phyloP scores from a whole-genome alignment of 2,329 filamentous ascomycete species.

The Fusarium udum region DNA sequence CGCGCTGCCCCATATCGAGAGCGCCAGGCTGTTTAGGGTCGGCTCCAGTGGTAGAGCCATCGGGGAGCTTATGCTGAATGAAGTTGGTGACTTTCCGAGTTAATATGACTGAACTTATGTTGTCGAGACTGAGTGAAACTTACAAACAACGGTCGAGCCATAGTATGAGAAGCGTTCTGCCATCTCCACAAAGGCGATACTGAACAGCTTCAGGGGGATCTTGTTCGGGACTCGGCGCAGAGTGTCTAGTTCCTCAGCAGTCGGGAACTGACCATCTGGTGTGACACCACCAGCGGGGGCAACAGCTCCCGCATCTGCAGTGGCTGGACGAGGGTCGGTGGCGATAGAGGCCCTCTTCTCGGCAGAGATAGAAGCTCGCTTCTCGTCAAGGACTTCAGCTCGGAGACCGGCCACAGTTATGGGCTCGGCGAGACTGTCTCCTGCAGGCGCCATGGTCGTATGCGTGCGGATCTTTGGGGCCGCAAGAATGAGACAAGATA shows the following conservation, averaged over 20 bases:
- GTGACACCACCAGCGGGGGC: not conserved
- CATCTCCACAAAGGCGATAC: constrained; percentile 73
- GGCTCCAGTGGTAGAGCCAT: constrained; percentile 64
- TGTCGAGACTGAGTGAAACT: constrained; percentile 48
- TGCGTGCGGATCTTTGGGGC: not conserved
- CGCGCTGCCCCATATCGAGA: constrained; percentile 65
- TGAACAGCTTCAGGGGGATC: constrained; percentile 68
- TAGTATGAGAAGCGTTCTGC: constrained; percentile 81
- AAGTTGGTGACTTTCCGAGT: constrained; percentile 64
- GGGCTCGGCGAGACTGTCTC: constrained; percentile 49
- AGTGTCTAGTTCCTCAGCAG: constrained; percentile 55
- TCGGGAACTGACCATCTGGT: constrained; percentile 32
- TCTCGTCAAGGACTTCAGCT: constrained; percentile 46
- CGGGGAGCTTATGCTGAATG: constrained; percentile 66
- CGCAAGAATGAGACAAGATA: constrained; percentile 2
- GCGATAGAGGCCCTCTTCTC: constrained; percentile 45
- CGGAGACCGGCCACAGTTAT: constrained; percentile 44
- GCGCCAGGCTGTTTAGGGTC: constrained; percentile 59
- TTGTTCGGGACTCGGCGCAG: constrained; percentile 64
- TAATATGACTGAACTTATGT: not conserved
- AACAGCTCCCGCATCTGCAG: not conserved
- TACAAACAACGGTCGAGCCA: constrained; percentile 70
- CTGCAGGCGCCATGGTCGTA: constrained; percentile 43
- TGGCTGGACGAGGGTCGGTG: constrained; percentile 9
- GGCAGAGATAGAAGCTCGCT: constrained; percentile 41